These are phyloP conservation scores for Cynara cardunculus DNA, from an alignment of 129 eudicot species.

Conservation along the genomic window DNA sequence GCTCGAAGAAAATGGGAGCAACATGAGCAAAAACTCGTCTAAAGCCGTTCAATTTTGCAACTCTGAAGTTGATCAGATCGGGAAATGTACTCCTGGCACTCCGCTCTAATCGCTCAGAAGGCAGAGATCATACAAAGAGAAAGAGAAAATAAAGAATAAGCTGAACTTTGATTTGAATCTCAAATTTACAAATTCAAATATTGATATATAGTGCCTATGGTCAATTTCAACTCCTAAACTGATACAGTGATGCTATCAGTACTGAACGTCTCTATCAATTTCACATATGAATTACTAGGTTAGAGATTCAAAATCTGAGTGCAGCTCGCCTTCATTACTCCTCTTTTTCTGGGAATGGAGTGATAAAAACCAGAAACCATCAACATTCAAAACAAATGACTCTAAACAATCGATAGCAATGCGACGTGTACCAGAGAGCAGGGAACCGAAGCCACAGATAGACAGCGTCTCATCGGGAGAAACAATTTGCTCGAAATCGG, in stretches of 20 bases:
- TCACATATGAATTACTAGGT: slow-evolving; percentile 3
- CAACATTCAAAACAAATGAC: not conserved
- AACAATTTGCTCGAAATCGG: slow-evolving; percentile 69
- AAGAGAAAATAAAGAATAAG: not conserved
- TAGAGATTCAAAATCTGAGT: not conserved
- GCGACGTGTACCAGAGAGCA: slow-evolving; percentile 67
- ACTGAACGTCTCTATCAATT: not conserved
- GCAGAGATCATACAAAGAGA: slow-evolving; percentile 6
- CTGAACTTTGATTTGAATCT: not conserved
- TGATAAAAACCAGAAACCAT: not conserved
- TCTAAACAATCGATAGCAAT: not conserved
- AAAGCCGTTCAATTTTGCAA: slow-evolving; percentile 72
- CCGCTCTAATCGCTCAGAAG: slow-evolving; percentile 46
- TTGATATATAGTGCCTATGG: not conserved
- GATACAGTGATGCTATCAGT: not conserved
- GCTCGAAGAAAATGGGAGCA: slow-evolving; percentile 92
- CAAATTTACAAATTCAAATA: not conserved
- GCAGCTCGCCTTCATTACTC: not conserved
- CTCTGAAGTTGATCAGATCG: slow-evolving; percentile 73
- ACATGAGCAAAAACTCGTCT: slow-evolving; percentile 89
- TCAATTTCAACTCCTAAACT: not conserved
- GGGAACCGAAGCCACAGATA: slow-evolving; percentile 90
- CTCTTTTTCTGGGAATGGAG: not conserved
- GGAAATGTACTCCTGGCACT: slow-evolving; percentile 97
- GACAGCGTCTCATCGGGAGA: slow-evolving; percentile 69